Evolutionary conservation across 2,329 filamentous ascomycete species (phyloP), one percentile per base, ranked within the genome.

Genomic region (Monilinia aucupariae): DNA sequence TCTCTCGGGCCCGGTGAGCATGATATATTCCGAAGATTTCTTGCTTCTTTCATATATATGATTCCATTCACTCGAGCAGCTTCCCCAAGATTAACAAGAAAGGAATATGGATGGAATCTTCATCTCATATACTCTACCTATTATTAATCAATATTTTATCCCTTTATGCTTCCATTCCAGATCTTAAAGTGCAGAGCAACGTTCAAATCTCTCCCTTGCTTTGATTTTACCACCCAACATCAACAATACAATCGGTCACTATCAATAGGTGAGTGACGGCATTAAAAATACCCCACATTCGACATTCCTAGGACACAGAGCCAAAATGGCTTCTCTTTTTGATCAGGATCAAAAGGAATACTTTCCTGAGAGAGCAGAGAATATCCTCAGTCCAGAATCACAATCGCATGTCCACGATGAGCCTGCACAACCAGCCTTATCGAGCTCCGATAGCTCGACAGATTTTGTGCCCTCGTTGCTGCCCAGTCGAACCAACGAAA

Each of bases 401-500:
- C 3, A 10, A 37, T 10, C 48, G n/a, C 3, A 61, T 27, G 6
- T 22, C 3, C n/a, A 47, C 9, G 20, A 61, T 15, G 49, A 54
- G 8, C n/a, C 25, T 7, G 50, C 34, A 27, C n/a, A 32, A 47
- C 0, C 59, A 54, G 17, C 13, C 13, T 9, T 49, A 15, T 39
- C 37, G 4, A 49, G 34, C 34, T 41, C 45, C 9, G 53, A 59
- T 39, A 67, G 60, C 49, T 67, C 67, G 1, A 63, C 63, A 9
- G 64, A 67, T 50, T 65, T 62, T 3, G 34, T 64, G 15, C 12
- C 47, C 2, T 30, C 55, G 10, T 55, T 68, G 17, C 15, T 62
- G 22, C 51, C 66, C 41, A 64, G 53, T 10, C 41, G 62, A 22
- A 70, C 66, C 0, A 68, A 52, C 20, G 64, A 61, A 50, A 69